These are phyloP conservation scores for Coleophoma cylindrospora DNA, from an alignment of 2,329 filamentous ascomycete species.

Conservation along the genomic window DNA sequence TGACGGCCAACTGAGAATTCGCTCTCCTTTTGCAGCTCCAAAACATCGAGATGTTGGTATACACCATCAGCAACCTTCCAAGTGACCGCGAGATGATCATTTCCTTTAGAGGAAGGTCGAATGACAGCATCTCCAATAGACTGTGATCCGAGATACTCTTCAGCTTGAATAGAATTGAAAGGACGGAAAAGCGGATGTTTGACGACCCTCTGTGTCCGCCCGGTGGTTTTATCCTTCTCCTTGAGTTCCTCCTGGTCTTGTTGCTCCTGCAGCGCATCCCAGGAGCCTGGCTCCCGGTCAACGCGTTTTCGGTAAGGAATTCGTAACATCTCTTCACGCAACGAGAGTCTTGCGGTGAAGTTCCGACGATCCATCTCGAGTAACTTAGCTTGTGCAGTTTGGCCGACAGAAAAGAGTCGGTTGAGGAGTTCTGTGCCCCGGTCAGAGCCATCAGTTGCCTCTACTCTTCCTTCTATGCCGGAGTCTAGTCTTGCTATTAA, in stretches of 20 bases:
- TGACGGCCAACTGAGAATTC: conserved; percentile 89
- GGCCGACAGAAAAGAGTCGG: conserved; percentile 70
- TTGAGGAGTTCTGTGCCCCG: conserved; percentile 59
- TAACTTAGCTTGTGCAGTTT: conserved; percentile 85
- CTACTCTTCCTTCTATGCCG: conserved; percentile 84
- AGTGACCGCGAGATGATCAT: conserved; percentile 91
- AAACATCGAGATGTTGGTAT: conserved; percentile 96
- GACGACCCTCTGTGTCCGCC: conserved; percentile 87
- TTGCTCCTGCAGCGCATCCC: conserved; percentile 80
- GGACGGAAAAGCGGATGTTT: conserved; percentile 95
- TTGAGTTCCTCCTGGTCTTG: conserved; percentile 77
- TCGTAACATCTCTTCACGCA: conserved; percentile 76
- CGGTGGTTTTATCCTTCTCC: conserved; percentile 81
- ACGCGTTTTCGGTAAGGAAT: conserved; percentile 64
- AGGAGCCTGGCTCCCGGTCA: conserved; percentile 73
- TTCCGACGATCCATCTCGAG: conserved; percentile 82
- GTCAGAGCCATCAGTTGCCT: conserved; percentile 75
- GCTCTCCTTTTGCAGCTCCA: conserved; percentile 95
- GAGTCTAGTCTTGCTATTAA: conserved; percentile 92
- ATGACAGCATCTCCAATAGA: conserved; percentile 88
- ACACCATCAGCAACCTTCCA: conserved; percentile 97
- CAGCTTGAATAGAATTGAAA: conserved; percentile 87
- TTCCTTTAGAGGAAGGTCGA: conserved; percentile 88
- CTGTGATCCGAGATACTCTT: conserved; percentile 87
- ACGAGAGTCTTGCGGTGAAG: conserved; percentile 76